These are phyloP conservation scores for Candida pini DNA, from an alignment of 805 yeast species.

Conservation along the genomic window DNA sequence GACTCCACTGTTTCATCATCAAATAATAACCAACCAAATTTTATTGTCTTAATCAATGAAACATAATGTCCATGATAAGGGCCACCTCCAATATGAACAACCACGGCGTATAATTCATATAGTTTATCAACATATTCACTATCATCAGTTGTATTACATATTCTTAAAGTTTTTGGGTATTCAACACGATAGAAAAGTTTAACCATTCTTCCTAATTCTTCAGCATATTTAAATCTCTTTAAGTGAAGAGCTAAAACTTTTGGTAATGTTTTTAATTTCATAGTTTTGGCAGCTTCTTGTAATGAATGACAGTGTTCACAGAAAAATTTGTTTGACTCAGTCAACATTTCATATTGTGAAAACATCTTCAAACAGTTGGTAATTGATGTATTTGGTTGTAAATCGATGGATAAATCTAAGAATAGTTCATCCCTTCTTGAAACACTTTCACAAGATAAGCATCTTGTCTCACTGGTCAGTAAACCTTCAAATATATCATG, in stretches of 20 bases:
- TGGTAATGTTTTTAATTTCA: conserved; percentile 74
- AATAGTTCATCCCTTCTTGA: conserved; percentile 82
- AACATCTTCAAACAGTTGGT: conserved; percentile 78
- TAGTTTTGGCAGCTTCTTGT: conserved; percentile 91
- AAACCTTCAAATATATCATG: conserved; percentile 78
- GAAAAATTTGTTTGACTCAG: conserved; percentile 84
- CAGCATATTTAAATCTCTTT: conserved; percentile 89
- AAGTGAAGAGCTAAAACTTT: conserved; percentile 75
- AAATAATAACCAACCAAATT: conserved; percentile 83
- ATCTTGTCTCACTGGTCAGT: conserved; percentile 80
- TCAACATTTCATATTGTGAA: conserved; percentile 77
- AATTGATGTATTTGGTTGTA: conserved; percentile 68
- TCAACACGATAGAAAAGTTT: conserved; percentile 81
- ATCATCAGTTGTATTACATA: conserved; percentile 63
- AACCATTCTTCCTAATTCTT: conserved; percentile 70
- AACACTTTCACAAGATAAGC: conserved; percentile 80
- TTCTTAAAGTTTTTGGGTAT: conserved; percentile 68
- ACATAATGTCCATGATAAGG: conserved; percentile 98
- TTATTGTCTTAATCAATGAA: conserved; percentile 70
- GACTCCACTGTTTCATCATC: conserved; percentile 94
- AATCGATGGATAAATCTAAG: conserved; percentile 79
- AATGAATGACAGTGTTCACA: conserved; percentile 87
- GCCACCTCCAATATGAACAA: conserved; percentile 95
- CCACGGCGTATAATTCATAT: conserved; percentile 80
- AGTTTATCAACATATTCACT: conserved; percentile 46